phyloP scores from a whole-genome alignment of 176 grass and related monocot genomes.

The Musa schizocarpa region DNA sequence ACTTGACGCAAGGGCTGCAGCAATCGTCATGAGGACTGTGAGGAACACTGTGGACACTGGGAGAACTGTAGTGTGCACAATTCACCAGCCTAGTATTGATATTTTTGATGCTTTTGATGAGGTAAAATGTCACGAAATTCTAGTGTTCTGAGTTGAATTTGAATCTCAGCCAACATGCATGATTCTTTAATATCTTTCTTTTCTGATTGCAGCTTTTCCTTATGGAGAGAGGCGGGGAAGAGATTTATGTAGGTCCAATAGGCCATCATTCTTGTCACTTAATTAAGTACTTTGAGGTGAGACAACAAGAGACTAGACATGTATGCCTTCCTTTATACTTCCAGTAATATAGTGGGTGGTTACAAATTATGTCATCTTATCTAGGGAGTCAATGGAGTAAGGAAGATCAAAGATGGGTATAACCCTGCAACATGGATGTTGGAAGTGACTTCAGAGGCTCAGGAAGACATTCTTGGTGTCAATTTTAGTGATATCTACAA shows the following conservation, averaged over 20 bases:
- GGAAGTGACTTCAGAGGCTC: constrained; percentile 40
- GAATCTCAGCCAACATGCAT: background rate
- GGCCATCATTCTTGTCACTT: constrained; percentile 54
- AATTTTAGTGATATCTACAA: constrained; percentile 63
- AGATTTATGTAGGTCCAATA: constrained; percentile 79
- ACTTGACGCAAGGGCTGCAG: constrained; percentile 78
- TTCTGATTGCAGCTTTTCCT: constrained; percentile 57
- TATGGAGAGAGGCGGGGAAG: constrained; percentile 70
- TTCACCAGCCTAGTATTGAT: constrained; percentile 89
- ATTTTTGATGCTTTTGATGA: constrained; percentile 94
- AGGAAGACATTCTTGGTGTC: constrained; percentile 49
- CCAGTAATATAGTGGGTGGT: background rate
- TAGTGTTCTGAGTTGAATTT: background rate
- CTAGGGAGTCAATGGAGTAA: constrained; percentile 45
- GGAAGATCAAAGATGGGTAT: constrained; percentile 71
- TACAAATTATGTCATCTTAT: background rate
- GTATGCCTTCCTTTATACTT: background rate
- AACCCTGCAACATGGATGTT: constrained; percentile 93
- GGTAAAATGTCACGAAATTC: constrained; percentile 20
- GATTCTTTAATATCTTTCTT: constrained; percentile 12
- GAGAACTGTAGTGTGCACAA: constrained; percentile 79
- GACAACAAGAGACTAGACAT: background rate
- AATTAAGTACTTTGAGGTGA: constrained; percentile 79
- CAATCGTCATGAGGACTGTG: constrained; percentile 77
- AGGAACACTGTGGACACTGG: constrained; percentile 75